Evolutionary conservation across 192 early-diverging fungal species (phyloP).

Genomic region (Geranomyces variabilis): DNA sequence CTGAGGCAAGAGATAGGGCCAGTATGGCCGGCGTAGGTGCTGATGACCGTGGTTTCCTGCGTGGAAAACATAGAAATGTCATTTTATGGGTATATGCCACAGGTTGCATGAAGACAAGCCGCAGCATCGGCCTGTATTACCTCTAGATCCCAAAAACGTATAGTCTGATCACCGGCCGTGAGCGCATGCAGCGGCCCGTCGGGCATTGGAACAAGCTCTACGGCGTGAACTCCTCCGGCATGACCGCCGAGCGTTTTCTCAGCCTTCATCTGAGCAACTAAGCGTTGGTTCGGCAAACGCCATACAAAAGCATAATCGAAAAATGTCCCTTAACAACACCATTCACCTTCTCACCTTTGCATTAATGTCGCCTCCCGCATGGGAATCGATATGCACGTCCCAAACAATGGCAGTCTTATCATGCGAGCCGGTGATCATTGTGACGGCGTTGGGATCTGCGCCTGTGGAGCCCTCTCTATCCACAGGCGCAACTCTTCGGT

Average conservation of each 20-base stretch:
- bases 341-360: no score
- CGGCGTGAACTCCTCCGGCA: slow-evolving; percentile 49
- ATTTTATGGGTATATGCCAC: not conserved
- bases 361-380: slow-evolving; percentile 2
- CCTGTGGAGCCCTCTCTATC: not conserved
- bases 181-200: slow-evolving; percentile 24
- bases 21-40: slow-evolving; percentile 46
- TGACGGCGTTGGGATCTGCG: not conserved
- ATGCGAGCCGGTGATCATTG: slow-evolving; percentile 43
- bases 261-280: slow-evolving; percentile 29
- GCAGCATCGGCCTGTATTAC: no score
- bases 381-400: slow-evolving; percentile 27
- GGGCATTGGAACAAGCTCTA: slow-evolving; percentile 40
- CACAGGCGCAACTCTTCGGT: not conserved
- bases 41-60: slow-evolving; percentile 22
- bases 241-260: slow-evolving; percentile 39
- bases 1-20: slow-evolving; percentile 52
- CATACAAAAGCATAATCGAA: not conserved
- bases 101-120: no score
- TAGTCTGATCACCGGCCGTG: slow-evolving; percentile 53
- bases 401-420: slow-evolving; percentile 50
- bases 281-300: not conserved
- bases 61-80: not conserved
- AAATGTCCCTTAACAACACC: no score
- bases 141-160: slow-evolving; percentile 52